Conservation (phyloP, 2,329 filamentous ascomycete genomes). For the Diplocarpon rosae region DNA sequence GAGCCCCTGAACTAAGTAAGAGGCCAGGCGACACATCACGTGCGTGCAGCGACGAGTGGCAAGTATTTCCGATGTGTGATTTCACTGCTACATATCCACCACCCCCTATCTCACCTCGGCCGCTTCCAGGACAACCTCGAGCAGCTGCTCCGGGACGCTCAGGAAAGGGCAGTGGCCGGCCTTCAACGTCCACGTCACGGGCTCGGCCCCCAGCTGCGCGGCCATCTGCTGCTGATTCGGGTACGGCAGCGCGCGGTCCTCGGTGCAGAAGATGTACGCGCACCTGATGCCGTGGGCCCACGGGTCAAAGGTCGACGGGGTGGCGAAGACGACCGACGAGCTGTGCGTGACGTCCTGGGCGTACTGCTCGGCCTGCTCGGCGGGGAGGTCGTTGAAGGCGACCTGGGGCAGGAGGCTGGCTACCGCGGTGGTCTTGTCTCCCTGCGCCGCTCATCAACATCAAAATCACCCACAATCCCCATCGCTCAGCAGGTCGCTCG, state of each 20-base stretch:
- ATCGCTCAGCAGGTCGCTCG: neutral
- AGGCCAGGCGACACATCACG: too few species aligned
- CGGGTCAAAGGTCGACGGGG: slow-evolving; percentile 15
- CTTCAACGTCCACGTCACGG: slow-evolving; percentile 9
- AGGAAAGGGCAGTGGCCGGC: slow-evolving; percentile 15
- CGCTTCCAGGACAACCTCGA: slow-evolving; percentile 7
- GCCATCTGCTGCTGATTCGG: slow-evolving; percentile 12
- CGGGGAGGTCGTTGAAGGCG: slow-evolving; percentile 12
- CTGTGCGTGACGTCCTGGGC: slow-evolving; percentile 6
- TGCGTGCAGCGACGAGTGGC: too few species aligned
- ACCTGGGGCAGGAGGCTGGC: slow-evolving; percentile 1
- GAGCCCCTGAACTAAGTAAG: too few species aligned
- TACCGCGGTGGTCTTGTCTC: slow-evolving; percentile 6
- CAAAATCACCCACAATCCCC: neutral
- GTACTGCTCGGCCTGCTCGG: slow-evolving; percentile 3
- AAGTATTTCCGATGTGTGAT: too few species aligned
- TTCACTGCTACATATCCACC: too few species aligned
- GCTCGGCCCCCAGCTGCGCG: slow-evolving; percentile 6
- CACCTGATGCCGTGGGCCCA: slow-evolving; percentile 12
- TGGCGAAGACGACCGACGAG: slow-evolving; percentile 7
- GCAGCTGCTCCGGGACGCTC: slow-evolving; percentile 12
- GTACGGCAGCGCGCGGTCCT: slow-evolving; percentile 12
- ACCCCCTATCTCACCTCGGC: neutral
- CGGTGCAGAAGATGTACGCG: slow-evolving; percentile 14
- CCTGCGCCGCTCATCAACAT: slow-evolving; percentile 1